Evolutionary conservation across 2,329 filamentous ascomycete species (phyloP), one percentile per base, ranked within the genome.

Genomic region (Colletotrichum sp.): DNA sequence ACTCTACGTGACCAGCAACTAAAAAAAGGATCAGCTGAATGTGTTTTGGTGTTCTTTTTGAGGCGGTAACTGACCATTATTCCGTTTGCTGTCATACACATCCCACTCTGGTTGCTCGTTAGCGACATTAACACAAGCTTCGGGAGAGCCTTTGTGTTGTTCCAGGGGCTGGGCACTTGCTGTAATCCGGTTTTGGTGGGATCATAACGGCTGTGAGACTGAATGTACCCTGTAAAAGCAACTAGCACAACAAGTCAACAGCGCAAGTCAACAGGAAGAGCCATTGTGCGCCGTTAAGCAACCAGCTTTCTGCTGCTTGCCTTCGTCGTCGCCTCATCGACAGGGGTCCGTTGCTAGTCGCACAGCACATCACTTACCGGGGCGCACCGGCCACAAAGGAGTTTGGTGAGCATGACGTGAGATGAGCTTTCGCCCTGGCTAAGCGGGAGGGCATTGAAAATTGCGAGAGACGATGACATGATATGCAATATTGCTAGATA

Each of bases 1-100:
- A 71, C 26, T 71, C 69, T 39, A 66, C 69, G 15, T 71, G 69
- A 7, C 69, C 69, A 36, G 43, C 60, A 15, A 71, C 69, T 71
- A 6, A 30, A 10, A 9, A 6, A 13, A 24, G 12, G 12, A n/a
- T 63, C 10, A 36, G 6, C 18, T 24, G 32, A 7, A 63, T 12
- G 10, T 36, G 60, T 24, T 6, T 21, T 7, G 43, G 12, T 48
- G 43, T 48, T 48, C 43, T 21, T 6, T 48, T n/a, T 7, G n/a
- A 39, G 28, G 30, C 12, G 9, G 32, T 34, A 7, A 52, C 70
- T 18, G 10, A 61, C 70, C 70, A 28, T 67, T 48, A 18, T 61
- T 72, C 16, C 21, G 18, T 15, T 60, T 72, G 28, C 70, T 72
- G 15, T 72, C 63, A n/a, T 67, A 72, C 10, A 43, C 48, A 60